phyloP scores from a whole-genome alignment of 1,284 basidiomycete species.

The Microbotryum saponariae region DNA sequence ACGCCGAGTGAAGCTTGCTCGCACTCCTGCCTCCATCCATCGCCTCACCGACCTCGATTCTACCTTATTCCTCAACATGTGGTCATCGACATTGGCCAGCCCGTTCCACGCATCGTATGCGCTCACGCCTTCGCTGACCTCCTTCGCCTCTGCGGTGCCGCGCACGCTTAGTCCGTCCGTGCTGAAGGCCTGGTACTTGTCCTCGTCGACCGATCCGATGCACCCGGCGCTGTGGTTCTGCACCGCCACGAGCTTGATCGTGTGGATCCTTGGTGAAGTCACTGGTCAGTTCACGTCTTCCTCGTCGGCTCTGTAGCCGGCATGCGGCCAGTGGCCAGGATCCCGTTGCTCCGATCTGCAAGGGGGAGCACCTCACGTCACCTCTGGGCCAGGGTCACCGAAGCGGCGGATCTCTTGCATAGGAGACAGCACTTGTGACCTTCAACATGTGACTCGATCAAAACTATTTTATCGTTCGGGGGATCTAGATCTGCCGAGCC shows the following conservation, averaged over 20 bases:
- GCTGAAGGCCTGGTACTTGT: constrained; percentile 4
- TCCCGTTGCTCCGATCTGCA: background rate
- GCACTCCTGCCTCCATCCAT: too few species aligned
- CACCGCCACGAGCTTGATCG: constrained; percentile 8
- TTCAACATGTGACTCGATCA: too few species aligned
- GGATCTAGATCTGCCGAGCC: too few species aligned
- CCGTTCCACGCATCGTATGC: too few species aligned
- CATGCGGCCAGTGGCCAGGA: background rate
- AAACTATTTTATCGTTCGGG: too few species aligned
- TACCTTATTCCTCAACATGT: too few species aligned
- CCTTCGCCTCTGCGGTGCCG: too few species aligned
- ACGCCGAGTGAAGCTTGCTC: too few species aligned
- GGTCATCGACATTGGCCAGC: too few species aligned
- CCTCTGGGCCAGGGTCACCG: background rate
- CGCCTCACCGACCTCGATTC: too few species aligned
- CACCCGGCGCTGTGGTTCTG: constrained; percentile 28
- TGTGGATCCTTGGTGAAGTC: constrained; percentile 29
- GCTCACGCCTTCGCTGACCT: too few species aligned
- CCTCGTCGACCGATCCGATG: constrained; percentile 27
- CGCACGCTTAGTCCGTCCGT: too few species aligned
- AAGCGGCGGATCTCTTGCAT: background rate
- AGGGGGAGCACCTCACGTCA: background rate
- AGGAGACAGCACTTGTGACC: background rate
- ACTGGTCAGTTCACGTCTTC: constrained; percentile 19
- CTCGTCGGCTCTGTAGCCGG: background rate